Base-by-base conservation (phyloP, 257 asterid genomes). In the Nicotiana knightiana region DNA sequence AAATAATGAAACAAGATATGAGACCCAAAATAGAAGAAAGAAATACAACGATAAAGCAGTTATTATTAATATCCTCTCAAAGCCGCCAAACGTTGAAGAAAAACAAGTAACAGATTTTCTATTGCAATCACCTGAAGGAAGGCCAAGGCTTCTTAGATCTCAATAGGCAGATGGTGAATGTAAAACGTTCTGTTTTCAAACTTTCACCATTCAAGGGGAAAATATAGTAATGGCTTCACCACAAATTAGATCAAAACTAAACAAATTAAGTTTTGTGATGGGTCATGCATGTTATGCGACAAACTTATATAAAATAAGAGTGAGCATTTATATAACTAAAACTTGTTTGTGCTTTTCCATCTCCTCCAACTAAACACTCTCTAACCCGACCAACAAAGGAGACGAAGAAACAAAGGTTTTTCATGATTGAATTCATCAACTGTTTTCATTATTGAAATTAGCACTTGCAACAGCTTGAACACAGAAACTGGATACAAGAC, bases 401-500 rank as follows among this genome's bases (percentile, higher is more conserved):
- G 32, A 30, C 43, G 43, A 28, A 6, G 9, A 64, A 30, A 64
- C 13, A 30, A 30, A 64, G n/a, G 70, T 13, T 30, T 63, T 12
- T 13, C 43, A 64, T 13, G 70, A 12, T 64, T 64, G 35, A 28
- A 9, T 30, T 64, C 70, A 30, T 53, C 57, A 53, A 53, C 30
- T 28, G 43, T 30, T 28, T 64, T 13, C 12, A 21, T 13, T 28
- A 30, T 64, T 30, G 18, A 30, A 28, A 64, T 3, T 5, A 63
- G 39, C 70, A 64, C 43, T 64, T 64, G 6, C 43, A 5, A 64
- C 70, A 33, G 15, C n/a, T 28, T 64, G 9, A 64, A 64, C 21
- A 30, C n/a, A 30, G 21, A 21, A 64, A 30, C 43, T 13, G 43
- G 70, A 64, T 64, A 64, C 21, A 64, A 84, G 83, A 87, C 93